Evolutionary conservation across 257 asterid genomes (phyloP), one percentile per base, ranked within the genome.

Genomic region (Penstemon barbatus): DNA sequence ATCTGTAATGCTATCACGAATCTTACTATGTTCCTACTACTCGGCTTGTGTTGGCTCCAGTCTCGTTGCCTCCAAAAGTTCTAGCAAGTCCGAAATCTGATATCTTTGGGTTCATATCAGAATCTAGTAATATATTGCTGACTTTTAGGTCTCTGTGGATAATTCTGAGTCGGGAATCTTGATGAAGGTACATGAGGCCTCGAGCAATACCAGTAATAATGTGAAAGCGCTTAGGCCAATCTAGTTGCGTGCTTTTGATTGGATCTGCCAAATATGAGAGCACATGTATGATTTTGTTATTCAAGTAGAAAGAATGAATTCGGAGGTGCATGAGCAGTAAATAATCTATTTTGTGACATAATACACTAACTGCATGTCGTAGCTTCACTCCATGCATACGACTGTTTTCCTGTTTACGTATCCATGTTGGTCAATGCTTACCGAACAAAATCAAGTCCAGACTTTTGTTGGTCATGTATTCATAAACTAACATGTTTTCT

Each of bases 21-120:
- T 61, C 77, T 49, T 78, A 78, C 81, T 76, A 65, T 70, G 82
- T 78, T 69, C 82, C 82, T 2, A 74, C 78, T 33, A 78, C 79
- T 58, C 70, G 82, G 52, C 18, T 61, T 7, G 82, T 74, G 68
- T 78, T 78, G 42, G 75, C 76, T 70, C 76, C 82, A 0, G 79
- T 78, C 37, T 78, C 82, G 13, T 78, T 69, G 56, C 82, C 82
- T 38, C 74, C 79, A 25, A 74, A 73, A 56, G 61, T 65, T 73
- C 79, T 58, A 7, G 82, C 82, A 58, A 78, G 52, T 46, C 82
- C 82, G 5, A 78, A 78, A 50, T 78, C 82, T 12, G 82, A 74
- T 73, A 78, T 78, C 67, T 78, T 78, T 3, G 82, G 82, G 52
- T 64, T 78, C 82, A 78, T 73, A 25, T 74, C 82, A 53, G 19